Conservation (phyloP, 2,329 filamentous ascomycete genomes). For the Alternaria infectoria region DNA sequence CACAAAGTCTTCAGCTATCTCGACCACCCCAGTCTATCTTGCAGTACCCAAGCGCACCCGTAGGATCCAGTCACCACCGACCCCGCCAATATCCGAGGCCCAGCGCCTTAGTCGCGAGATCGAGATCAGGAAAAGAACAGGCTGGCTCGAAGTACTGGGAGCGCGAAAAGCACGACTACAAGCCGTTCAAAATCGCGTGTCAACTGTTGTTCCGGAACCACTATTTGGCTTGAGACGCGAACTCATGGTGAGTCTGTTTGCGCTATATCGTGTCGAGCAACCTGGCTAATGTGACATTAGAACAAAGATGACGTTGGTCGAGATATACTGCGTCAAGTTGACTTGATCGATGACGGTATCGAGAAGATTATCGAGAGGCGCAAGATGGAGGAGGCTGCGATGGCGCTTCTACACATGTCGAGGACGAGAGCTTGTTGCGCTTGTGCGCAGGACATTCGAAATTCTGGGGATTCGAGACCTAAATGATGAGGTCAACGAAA, state of each 20-base stretch:
- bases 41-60: neutral
- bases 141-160: neutral
- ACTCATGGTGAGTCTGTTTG: neutral
- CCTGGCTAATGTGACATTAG: neutral
- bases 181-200: neutral
- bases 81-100: neutral
- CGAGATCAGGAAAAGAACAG: neutral
- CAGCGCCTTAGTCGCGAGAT: neutral
- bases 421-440: neutral
- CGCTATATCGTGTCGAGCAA: neutral
- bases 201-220: neutral
- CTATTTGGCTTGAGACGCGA: neutral
- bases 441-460: neutral
- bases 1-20: accelerated
- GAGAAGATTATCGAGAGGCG: neutral
- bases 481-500: neutral
- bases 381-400: neutral
- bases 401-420: neutral
- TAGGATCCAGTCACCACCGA: neutral
- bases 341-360: neutral
- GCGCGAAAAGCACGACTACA: neutral
- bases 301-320: neutral
- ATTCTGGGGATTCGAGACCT: neutral
- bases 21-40: neutral
- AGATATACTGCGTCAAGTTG: neutral